phyloP scores from a whole-genome alignment of 495 filamentous ascomycete species.

The Daldinia concentrica region DNA sequence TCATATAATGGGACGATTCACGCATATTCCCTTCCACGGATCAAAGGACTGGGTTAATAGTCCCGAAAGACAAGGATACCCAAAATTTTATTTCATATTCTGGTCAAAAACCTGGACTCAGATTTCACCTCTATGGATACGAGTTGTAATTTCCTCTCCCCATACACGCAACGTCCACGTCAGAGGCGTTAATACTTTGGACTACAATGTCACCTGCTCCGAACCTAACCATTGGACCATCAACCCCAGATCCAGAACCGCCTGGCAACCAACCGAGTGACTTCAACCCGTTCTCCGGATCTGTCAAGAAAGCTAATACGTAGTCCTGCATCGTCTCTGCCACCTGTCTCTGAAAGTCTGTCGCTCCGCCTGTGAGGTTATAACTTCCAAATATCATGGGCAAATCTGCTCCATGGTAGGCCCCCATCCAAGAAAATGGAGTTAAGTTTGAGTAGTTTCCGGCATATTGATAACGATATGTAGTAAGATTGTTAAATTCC shows the following conservation, averaged over 20 bases:
- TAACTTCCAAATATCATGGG: conserved; percentile 60
- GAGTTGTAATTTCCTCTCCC: conserved; percentile 34
- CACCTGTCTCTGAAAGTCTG: conserved; percentile 48
- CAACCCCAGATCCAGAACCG: background rate
- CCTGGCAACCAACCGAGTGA: conserved; percentile 38
- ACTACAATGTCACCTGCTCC: conserved; percentile 16
- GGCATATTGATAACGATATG: conserved; percentile 61
- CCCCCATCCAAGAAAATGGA: conserved; percentile 56
- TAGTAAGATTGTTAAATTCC: conserved; percentile 46
- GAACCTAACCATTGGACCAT: conserved; percentile 33
- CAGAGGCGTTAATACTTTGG: conserved; percentile 34
- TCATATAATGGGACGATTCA: background rate
- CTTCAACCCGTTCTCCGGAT: conserved; percentile 49
- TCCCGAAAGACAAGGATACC: background rate
- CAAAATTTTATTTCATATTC: background rate
- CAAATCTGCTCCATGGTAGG: conserved; percentile 60
- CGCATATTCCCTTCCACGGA: background rate
- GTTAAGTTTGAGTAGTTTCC: conserved; percentile 60
- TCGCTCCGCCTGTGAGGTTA: conserved; percentile 42
- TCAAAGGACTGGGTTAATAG: background rate
- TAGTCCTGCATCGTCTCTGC: conserved; percentile 57
- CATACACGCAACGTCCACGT: conserved; percentile 40
- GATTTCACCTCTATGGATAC: conserved; percentile 9
- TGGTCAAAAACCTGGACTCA: background rate
- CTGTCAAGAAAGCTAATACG: conserved; percentile 54